Base-by-base conservation (phyloP, 2,329 filamentous ascomycete genomes). In the Pyrenophora graminea region DNA sequence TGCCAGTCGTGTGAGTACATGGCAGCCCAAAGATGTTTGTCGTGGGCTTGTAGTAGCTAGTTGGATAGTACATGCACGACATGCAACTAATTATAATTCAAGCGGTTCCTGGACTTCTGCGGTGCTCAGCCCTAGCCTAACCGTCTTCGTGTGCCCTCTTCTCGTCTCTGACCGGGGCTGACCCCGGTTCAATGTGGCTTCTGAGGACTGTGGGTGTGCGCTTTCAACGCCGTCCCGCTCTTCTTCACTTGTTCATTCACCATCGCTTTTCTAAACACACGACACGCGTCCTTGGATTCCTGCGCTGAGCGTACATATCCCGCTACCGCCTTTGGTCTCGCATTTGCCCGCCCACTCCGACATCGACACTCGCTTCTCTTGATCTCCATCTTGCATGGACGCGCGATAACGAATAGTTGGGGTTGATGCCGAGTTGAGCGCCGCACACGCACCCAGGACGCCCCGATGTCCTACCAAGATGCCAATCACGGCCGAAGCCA, bases 381-480 rank as follows among this genome's bases (percentile, higher is more conserved):
- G 39, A 18, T 48, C 44, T 25, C 42, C 33, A 23, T 43, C 42
- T 55, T 57, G 31, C 42, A 64, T 64, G 59, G 48, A 46, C 55
- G 53, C 58, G 56, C 58, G 43, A 60, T 59, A 58, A 56, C 61
- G 45, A 50, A 45, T 65, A 64, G 48, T 49, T 51, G 61, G 62
- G 39, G 62, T 64, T 58, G 62, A 70, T 68, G 68, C 63, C 60
- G 58, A 58, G 31, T 56, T 63, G 60, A 62, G 54, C 43, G 57
- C 56, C 55, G 50, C 54, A 52, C 51, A 42, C 48, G 27, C 62
- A 63, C 59, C 47, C 67, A 63, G 59, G 49, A 55, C 67, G 61
- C 67, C 62, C 60, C 65, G 64, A 82, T 80, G 79, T 76, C 79
- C 74, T 77, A 78, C 62, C 74, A 77, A 66, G 77, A 77, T 61